Percentiles rank a stretch among this genome's conserved stretches.
Evolutionary conservation across 2,329 filamentous ascomycete species (phyloP).

Genomic region (Phaeophleospora eucalypticola): DNA sequence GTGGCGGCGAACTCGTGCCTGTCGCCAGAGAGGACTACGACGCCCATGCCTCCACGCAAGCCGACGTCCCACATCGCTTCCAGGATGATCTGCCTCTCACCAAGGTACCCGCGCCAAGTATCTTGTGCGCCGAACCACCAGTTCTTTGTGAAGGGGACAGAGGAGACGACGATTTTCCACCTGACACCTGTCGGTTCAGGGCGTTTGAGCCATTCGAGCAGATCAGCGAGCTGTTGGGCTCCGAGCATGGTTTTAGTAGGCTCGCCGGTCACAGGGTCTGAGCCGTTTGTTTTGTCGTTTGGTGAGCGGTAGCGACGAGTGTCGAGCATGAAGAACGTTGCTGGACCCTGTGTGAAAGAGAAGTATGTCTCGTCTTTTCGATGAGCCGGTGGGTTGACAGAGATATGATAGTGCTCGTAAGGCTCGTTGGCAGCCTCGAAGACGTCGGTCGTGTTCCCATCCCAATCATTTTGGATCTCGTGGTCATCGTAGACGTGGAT

Average conservation of each 20-base stretch:
- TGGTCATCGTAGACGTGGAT: slow-evolving; percentile 96
- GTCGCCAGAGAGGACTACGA: slow-evolving; percentile 85
- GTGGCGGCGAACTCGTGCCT: slow-evolving; percentile 97
- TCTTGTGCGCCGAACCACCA: slow-evolving; percentile 86
- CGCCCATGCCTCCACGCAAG: slow-evolving; percentile 63
- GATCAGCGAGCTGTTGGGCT: slow-evolving; percentile 68
- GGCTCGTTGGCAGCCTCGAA: slow-evolving; percentile 78
- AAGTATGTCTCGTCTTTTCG: slow-evolving; percentile 73
- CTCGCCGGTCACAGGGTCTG: slow-evolving; percentile 47
- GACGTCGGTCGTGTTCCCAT: slow-evolving; percentile 72
- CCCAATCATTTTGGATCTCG: slow-evolving; percentile 94
- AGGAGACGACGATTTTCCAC: slow-evolving; percentile 91
- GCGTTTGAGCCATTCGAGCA: slow-evolving; percentile 70
- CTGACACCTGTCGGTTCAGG: slow-evolving; percentile 72
- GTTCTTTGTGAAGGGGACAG: slow-evolving; percentile 95
- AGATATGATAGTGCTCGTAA: slow-evolving; percentile 80
- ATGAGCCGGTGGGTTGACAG: slow-evolving; percentile 69
- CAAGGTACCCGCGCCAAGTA: slow-evolving; percentile 89
- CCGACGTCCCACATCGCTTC: slow-evolving; percentile 90
- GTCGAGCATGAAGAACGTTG: slow-evolving; percentile 91
- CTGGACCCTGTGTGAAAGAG: slow-evolving; percentile 82
- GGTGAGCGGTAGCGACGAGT: slow-evolving; percentile 80
- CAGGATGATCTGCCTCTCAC: slow-evolving; percentile 72
- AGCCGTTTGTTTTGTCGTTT: slow-evolving; percentile 56
- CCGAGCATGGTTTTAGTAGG: slow-evolving; percentile 80